Conservation (phyloP, 2,329 filamentous ascomycete genomes). For the Pseudogymnoascus sp. region DNA sequence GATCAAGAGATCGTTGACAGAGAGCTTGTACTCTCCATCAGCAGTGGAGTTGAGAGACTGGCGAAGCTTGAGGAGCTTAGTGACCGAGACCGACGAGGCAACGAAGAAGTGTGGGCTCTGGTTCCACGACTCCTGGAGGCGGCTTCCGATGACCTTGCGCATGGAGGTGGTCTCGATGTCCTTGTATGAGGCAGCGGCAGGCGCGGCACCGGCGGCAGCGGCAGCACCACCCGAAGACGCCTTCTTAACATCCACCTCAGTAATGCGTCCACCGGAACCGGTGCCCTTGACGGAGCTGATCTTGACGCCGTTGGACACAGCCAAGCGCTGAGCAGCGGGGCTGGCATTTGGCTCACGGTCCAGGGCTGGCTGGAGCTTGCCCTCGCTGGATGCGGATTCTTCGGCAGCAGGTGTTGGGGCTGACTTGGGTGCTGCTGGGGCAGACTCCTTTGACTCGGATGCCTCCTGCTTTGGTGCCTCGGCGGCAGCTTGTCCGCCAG, state of each 20-base stretch:
- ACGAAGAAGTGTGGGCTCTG: conserved; percentile 99
- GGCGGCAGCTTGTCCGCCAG: conserved; percentile 69
- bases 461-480: conserved; percentile 58
- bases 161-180: conserved; percentile 82
- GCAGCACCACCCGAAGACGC: conserved; percentile 45
- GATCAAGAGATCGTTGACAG: conserved; percentile 99
- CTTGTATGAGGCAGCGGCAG: conserved; percentile 61
- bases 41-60: conserved; percentile 81
- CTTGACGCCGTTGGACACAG: conserved; percentile 74
- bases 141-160: conserved; percentile 95
- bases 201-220: conserved; percentile 39
- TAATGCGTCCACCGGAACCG: conserved; percentile 78
- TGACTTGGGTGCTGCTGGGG: conserved; percentile 49
- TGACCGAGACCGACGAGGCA: conserved; percentile 79
- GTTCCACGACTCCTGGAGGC: conserved; percentile 79
- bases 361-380: conserved; percentile 73
- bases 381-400: conserved; percentile 65
- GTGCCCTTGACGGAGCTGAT: conserved; percentile 76
- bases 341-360: conserved; percentile 71
- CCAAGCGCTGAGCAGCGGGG: conserved; percentile 69
- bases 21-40: conserved; percentile 95
- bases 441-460: conserved; percentile 50
- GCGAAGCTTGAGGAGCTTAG: conserved; percentile 93
- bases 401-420: conserved; percentile 47
- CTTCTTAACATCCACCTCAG: conserved; percentile 89